A percentile compares a stretch with the other conserved stretches of the same genome.
phyloP scores from a whole-genome alignment of 1,284 basidiomycete species.

The Puccinia polysora region DNA sequence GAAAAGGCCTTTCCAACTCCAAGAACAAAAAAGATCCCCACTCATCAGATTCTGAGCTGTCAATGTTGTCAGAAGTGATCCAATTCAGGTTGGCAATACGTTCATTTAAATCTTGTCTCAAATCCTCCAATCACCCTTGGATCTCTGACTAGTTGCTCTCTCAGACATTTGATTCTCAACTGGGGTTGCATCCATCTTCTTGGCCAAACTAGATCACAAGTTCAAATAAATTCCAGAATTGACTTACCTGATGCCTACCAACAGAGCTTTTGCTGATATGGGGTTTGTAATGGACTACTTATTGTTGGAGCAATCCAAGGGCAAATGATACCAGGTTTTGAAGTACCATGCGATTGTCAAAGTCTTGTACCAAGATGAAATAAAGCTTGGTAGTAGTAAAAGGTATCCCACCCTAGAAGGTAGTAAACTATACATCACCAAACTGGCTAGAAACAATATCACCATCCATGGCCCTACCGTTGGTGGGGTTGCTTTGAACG shows the following conservation, averaged over 20 bases:
- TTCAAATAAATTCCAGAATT: conserved; percentile 67
- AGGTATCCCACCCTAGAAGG: conserved; percentile 54
- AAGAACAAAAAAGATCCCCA: conserved; percentile 53
- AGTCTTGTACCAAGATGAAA: conserved; percentile 66
- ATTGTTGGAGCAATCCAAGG: conserved; percentile 63
- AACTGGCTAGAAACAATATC: conserved; percentile 55
- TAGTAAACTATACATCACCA: conserved; percentile 53
- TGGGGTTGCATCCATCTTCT: conserved; percentile 82
- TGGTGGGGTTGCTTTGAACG: conserved; percentile 60
- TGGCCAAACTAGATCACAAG: conserved; percentile 68
- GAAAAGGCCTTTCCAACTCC: no score
- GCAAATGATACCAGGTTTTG: conserved; percentile 74
- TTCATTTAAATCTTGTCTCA: conserved; percentile 85
- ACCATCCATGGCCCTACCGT: conserved; percentile 48
- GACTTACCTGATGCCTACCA: conserved; percentile 80
- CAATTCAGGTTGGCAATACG: conserved; percentile 68
- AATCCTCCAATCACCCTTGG: conserved; percentile 72
- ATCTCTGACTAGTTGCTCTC: conserved; percentile 74
- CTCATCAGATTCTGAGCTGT: conserved; percentile 78
- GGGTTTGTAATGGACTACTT: conserved; percentile 86
- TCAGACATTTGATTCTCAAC: conserved; percentile 76
- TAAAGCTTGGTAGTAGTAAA: conserved; percentile 46
- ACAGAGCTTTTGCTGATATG: conserved; percentile 77
- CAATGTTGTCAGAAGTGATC: conserved; percentile 66
- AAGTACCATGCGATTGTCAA: conserved; percentile 75